phyloP scores from a whole-genome alignment of 2,329 filamentous ascomycete species.

The Sordariomycetes sp. region DNA sequence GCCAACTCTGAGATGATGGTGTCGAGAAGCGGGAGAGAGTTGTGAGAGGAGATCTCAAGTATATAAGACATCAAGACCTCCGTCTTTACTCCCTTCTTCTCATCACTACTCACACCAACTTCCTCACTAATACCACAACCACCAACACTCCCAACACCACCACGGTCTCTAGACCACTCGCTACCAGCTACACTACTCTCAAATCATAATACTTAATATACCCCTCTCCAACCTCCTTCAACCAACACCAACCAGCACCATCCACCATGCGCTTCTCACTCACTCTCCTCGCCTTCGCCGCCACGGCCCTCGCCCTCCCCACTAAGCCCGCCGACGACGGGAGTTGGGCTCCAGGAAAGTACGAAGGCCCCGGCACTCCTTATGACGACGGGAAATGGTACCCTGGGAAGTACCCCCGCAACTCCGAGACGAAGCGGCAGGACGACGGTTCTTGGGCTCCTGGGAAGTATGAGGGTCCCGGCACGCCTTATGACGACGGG shows the following conservation, averaged over 20 bases:
- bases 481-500: conserved; percentile 6
- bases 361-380: not conserved
- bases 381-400: not conserved
- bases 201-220: not conserved
- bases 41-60: not conserved
- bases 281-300: conserved; percentile 9
- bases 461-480: conserved; percentile 5
- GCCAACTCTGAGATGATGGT: too few relatives aligned
- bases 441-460: conserved; percentile 6
- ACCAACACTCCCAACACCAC: not conserved
- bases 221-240: not conserved
- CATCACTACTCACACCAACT: not conserved
- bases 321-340: conserved; percentile 6
- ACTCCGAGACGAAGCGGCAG: not conserved
- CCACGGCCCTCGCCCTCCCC: conserved; percentile 8
- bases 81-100: not conserved
- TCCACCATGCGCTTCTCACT: conserved; percentile 8
- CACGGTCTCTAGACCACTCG: too few relatives aligned
- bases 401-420: not conserved
- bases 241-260: not conserved
- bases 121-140: not conserved
- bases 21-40: not conserved
- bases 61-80: not conserved
- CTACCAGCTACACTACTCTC: not conserved
- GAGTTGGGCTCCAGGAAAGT: conserved; percentile 4